Evolutionary conservation across 495 filamentous ascomycete species (phyloP).

Genomic region (Neurospora sp.): DNA sequence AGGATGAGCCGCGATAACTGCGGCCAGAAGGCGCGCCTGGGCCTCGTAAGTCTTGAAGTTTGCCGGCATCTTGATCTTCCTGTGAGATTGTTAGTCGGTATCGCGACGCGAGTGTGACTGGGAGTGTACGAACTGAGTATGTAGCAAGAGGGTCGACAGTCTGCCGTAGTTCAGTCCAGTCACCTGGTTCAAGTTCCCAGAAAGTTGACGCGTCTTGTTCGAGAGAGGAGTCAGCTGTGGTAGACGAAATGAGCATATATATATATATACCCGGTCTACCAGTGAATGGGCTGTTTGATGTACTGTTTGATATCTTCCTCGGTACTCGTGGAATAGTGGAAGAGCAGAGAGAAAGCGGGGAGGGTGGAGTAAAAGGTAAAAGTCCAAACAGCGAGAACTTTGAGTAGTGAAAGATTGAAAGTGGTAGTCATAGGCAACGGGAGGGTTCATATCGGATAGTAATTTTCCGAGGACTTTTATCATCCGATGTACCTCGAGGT

Average conservation of each 20-base stretch:
- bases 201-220: background rate
- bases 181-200: background rate
- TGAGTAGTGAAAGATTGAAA: background rate
- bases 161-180: background rate
- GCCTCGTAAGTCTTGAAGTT: conserved; percentile 42
- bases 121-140: background rate
- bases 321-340: background rate
- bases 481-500: background rate
- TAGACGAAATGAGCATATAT: background rate
- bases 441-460: background rate
- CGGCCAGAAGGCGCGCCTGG: conserved; percentile 38
- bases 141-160: background rate
- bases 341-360: background rate
- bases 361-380: background rate
- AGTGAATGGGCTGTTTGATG: background rate
- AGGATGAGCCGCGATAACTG: conserved; percentile 37
- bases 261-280: background rate
- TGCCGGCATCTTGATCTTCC: conserved; percentile 18
- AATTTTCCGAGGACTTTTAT: background rate
- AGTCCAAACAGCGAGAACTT: background rate
- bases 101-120: background rate
- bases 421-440: background rate
- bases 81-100: background rate
- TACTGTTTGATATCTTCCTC: background rate
- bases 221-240: background rate